Conservation (phyloP, 441 rosid species). For the Syzygium malaccense region DNA sequence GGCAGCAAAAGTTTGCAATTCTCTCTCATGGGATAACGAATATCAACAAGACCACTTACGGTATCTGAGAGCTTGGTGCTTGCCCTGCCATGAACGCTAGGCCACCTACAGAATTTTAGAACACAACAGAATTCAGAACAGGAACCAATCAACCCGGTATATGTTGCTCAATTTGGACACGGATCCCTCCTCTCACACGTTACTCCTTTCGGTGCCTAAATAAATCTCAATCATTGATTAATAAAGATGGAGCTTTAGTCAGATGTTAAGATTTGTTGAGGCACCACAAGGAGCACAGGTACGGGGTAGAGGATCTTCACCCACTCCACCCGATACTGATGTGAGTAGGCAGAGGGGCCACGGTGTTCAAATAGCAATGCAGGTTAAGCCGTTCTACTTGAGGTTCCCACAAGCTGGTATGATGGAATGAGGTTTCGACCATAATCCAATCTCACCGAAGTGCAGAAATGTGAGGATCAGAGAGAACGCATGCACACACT, state of each 20-base stretch:
- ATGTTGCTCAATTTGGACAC: background rate
- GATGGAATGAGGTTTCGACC: background rate
- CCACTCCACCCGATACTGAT: background rate
- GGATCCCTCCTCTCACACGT: background rate
- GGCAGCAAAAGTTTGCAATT: background rate
- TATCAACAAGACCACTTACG: constrained; percentile 36
- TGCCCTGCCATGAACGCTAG: constrained; percentile 54
- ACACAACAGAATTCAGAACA: background rate
- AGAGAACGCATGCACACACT: background rate
- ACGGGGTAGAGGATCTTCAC: background rate
- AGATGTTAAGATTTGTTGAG: background rate
- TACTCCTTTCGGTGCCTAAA: background rate
- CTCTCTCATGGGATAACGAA: background rate
- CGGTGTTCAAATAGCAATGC: background rate
- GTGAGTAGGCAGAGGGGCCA: background rate
- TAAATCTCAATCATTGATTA: background rate
- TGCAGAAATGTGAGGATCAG: background rate
- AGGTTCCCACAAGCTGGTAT: background rate
- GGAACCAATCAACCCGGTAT: background rate
- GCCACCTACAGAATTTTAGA: constrained; percentile 51
- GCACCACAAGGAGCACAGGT: background rate
- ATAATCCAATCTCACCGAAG: background rate
- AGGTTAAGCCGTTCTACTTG: background rate
- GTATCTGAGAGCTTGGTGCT: constrained; percentile 49
- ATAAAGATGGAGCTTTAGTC: background rate